Base-by-base conservation (phyloP, 352 stramenopile species). In the Globisporangium orthogonon region DNA sequence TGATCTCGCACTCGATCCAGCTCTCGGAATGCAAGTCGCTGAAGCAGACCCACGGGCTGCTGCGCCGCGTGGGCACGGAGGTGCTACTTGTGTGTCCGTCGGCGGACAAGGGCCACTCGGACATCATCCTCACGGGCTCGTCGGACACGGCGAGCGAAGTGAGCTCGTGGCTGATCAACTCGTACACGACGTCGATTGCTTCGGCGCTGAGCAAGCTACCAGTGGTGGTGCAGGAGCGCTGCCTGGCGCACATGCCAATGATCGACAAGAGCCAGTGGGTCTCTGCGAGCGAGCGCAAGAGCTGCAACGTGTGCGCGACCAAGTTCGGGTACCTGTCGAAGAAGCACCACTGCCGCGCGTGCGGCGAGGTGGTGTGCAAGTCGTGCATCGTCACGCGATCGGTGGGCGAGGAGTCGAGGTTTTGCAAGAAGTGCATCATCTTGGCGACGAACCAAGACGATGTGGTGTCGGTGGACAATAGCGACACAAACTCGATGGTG, bases 311-410 rank as follows among this genome's bases (percentile, higher is more conserved):
- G 44, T 92, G 83, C 45, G 49, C 71, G 9, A 70, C 60, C 52
- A 77, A 77, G 53, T 92, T 92, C 50, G 67, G 65, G 13, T 72
- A 90, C 56, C 56, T 90, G n/a, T 74, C 72, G 31, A 90, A 88
- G 71, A 92, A 92, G 62, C 59, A 65, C 59, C 75, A 89, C 63
- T 92, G 83, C 58, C 78, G 77, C 49, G 70, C 76, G 30, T 92
- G 83, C 43, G 83, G 83, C 39, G 83, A 92, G 62, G 77, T 92
- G 37, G 67, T 82, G 2, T 92, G 83, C 63, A 89, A 83, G 68
- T 84, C 79, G 43, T 91, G 82, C 65, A 69, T 87, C 29, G 77
- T 89, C 47, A 77, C 62, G 29, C 79, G 76, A 0, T 69, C 58
- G 13, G 70, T 76, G 33, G 70, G 67, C 15, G 73, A 83, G n/a